Base-by-base conservation (phyloP, 768 basidiomycete species). In the Tylopilus sp. region DNA sequence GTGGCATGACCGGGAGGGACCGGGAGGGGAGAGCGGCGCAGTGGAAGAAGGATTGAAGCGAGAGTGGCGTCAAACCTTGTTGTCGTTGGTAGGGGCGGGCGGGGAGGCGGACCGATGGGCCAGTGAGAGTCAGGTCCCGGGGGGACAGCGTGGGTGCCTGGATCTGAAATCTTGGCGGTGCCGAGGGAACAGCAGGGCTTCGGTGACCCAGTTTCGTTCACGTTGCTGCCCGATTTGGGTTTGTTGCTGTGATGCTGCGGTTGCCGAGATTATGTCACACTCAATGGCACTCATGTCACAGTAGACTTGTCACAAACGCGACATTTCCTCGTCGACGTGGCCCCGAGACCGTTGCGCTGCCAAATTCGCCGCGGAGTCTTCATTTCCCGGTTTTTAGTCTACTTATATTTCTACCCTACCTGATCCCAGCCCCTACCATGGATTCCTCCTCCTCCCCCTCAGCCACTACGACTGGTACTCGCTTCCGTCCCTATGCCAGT, bases 401-500 rank as follows among this genome's bases (percentile, higher is more conserved):
- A 55, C 52, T 59, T 64, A 69, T 66, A 39, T 11, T 39, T 48
- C 44, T 33, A 40, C 4, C 39, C 17, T 13, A 53, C 36, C 49
- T 44, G 54, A 54, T 54, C 55, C 18, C 12, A 6, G 38, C 45
- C 38, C 40, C 56, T 38, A 20, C 33, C 52, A 79, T 80, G 78
- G 66, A 78, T 43, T 69, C 73, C 41, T 69, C 73, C 43, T 52
- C 69, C 64, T 76, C 48, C 75, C 51, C 71, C 22, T 60, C 71
- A 17, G 28, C 70, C 12, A 52, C 61, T 25, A 41, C 67, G n/a
- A 57, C 58, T 47, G 67, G 67, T 4, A 69, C 74, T 20, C 75
- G 74, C 47, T 80, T 77, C 64, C 79, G 85, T 48, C 88, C 88
- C 22, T 91, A 82, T 60, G 81, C 86, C 13, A 88, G 84, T 63